Evolutionary conservation across 1,284 basidiomycete species (phyloP).

Genomic region (Omphalotus olearius): DNA sequence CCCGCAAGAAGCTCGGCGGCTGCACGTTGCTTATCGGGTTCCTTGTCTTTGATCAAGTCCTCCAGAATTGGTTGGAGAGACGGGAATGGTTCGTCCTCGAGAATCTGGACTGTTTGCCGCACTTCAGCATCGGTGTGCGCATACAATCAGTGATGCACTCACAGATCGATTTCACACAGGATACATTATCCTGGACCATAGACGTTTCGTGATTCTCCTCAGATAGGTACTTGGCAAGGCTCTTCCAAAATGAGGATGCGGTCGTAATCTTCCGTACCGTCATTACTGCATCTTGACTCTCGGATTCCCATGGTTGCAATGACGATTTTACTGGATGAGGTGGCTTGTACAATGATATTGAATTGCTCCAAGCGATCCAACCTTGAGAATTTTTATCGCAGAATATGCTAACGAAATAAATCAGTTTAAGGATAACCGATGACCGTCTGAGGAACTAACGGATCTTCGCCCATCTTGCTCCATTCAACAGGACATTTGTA

Average conservation of each 20-base stretch:
- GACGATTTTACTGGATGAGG: slow-evolving; percentile 45
- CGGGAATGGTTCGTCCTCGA: slow-evolving; percentile 63
- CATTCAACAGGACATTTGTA: slow-evolving; percentile 43
- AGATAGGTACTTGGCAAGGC: slow-evolving; percentile 53
- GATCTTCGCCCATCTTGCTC: slow-evolving; percentile 27
- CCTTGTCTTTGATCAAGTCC: slow-evolving; percentile 49
- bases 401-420: slow-evolving; percentile 33
- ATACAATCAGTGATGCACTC: slow-evolving; percentile 21
- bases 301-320: slow-evolving; percentile 53
- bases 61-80: slow-evolving; percentile 52
- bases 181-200: slow-evolving; percentile 63
- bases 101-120: slow-evolving; percentile 51
- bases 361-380: slow-evolving; percentile 56
- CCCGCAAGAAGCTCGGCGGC: slow-evolving; percentile 86
- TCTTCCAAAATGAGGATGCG: slow-evolving; percentile 54
- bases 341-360: slow-evolving; percentile 40
- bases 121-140: slow-evolving; percentile 9
- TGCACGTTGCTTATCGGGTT: slow-evolving; percentile 84
- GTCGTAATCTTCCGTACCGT: slow-evolving; percentile 42
- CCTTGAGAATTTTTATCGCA: slow-evolving; percentile 54
- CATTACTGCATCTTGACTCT: slow-evolving; percentile 41
- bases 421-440: slow-evolving; percentile 1
- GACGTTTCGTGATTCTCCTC: slow-evolving; percentile 62
- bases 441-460: slow-evolving; percentile 39
- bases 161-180: slow-evolving; percentile 75